A percentile compares a stretch with the other conserved stretches of the same genome.
Conservation (phyloP, 345 rosid species). For the Trapa bicornis region DNA sequence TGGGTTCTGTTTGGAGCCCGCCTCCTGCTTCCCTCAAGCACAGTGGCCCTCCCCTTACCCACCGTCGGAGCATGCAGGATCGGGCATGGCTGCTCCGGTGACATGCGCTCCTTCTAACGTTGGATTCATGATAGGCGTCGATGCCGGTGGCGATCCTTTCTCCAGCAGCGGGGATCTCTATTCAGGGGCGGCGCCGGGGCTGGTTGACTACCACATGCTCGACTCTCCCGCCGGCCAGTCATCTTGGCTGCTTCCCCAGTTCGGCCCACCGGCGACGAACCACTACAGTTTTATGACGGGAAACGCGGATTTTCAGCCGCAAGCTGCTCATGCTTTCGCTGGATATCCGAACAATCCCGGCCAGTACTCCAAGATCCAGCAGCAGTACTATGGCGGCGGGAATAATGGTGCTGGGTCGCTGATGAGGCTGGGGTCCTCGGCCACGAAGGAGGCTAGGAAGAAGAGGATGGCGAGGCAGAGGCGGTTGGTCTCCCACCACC, state of each 20-base stretch:
- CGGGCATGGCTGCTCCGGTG: neutral
- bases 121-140: slow-evolving; percentile 17
- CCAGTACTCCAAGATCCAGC: slow-evolving; percentile 27
- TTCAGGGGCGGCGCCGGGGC: neutral
- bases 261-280: slow-evolving; percentile 22
- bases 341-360: slow-evolving; percentile 34
- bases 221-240: slow-evolving; percentile 24
- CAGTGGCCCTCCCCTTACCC: slow-evolving; percentile 33
- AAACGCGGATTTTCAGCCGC: slow-evolving; percentile 20
- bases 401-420: slow-evolving; percentile 36
- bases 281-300: slow-evolving; percentile 18
- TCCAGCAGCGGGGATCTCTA: slow-evolving; percentile 14
- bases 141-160: slow-evolving; percentile 9
- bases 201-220: slow-evolving; percentile 29
- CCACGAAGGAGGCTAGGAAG: slow-evolving; percentile 91
- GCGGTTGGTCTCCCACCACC: slow-evolving; percentile 42
- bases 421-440: slow-evolving; percentile 52
- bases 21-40: slow-evolving; percentile 27
- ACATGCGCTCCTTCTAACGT: slow-evolving; percentile 21
- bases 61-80: slow-evolving; percentile 20
- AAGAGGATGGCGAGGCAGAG: slow-evolving; percentile 98
- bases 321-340: slow-evolving; percentile 22
- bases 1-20: slow-evolving; percentile 1
- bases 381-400: slow-evolving; percentile 32
- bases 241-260: slow-evolving; percentile 34